phyloP scores from a whole-genome alignment of 106 monocot genomes.

The Amphibolis antarctica region DNA sequence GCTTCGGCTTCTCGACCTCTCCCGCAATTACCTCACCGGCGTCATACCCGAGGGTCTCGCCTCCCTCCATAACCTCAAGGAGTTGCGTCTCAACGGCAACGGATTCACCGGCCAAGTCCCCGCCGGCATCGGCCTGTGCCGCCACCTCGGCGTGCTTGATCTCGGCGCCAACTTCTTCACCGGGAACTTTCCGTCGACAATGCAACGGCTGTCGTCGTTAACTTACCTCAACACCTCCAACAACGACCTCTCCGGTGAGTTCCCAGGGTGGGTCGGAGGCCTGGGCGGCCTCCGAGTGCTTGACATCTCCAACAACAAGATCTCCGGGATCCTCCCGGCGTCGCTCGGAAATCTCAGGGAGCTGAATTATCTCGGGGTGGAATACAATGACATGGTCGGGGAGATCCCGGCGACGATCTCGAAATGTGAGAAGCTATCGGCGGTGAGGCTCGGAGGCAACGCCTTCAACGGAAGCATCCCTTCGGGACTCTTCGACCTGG shows the following conservation, averaged over 20 bases:
- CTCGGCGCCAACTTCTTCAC: constrained; percentile 40
- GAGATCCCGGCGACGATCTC: constrained; percentile 37
- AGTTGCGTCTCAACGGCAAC: constrained; percentile 36
- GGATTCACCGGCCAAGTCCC: constrained; percentile 51
- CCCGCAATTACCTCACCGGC: constrained; percentile 48
- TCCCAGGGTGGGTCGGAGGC: constrained; percentile 53
- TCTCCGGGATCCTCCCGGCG: constrained; percentile 35
- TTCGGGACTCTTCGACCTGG: constrained; percentile 41
- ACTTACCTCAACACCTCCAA: constrained; percentile 29
- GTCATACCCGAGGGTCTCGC: constrained; percentile 28
- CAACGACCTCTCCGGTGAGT: constrained; percentile 45
- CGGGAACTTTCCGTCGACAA: constrained; percentile 32
- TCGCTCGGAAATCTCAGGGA: constrained; percentile 31
- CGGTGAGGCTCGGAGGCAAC: constrained; percentile 37
- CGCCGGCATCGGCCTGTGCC: constrained; percentile 38
- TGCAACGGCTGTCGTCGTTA: constrained; percentile 29
- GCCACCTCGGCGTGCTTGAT: constrained; percentile 41
- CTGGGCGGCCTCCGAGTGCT: constrained; percentile 27
- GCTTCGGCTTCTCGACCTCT: constrained; percentile 61
- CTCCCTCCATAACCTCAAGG: constrained; percentile 45
- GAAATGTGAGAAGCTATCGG: constrained; percentile 34
- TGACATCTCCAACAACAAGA: constrained; percentile 51
- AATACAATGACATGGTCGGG: constrained; percentile 44
- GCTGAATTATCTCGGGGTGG: constrained; percentile 33
- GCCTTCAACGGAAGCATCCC: constrained; percentile 57